phyloP scores from a whole-genome alignment of 805 yeast species.

The Metschnikowia sp. region DNA sequence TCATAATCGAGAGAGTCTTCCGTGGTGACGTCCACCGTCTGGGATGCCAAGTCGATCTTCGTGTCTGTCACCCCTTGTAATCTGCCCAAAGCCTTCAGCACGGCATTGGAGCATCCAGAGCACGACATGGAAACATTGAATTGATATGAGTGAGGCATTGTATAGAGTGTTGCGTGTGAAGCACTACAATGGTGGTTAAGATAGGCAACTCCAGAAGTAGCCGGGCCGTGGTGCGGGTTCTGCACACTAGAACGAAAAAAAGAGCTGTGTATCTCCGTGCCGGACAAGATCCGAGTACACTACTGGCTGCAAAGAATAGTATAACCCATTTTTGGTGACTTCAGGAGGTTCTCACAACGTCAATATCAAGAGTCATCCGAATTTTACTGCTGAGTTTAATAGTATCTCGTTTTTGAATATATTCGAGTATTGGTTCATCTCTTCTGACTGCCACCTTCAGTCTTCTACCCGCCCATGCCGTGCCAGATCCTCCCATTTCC shows the following conservation, averaged over 20 bases:
- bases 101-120: constrained; percentile 85
- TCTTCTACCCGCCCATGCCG: neutral
- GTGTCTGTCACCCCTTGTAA: constrained; percentile 71
- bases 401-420: too few species aligned
- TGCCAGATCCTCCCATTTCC: neutral
- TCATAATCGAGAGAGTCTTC: constrained; percentile 58
- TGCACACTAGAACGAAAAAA: neutral
- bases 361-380: too few species aligned
- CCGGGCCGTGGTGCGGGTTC: constrained; percentile 3
- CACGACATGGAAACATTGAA: constrained; percentile 85
- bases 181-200: neutral
- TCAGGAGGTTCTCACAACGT: too few species aligned
- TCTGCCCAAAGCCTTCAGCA: constrained; percentile 67
- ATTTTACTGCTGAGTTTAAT: too few species aligned
- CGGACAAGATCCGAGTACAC: neutral
- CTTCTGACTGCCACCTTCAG: too few species aligned
- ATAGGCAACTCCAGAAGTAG: neutral
- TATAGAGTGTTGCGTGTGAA: neutral
- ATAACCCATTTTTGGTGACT: too few species aligned
- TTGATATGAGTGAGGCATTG: constrained; percentile 48
- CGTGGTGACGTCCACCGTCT: constrained; percentile 76
- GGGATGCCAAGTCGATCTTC: constrained; percentile 74
- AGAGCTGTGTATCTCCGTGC: neutral
- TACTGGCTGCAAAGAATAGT: too few species aligned
- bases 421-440: too few species aligned